Percentiles rank a stretch among this genome's conserved stretches.
Conservation (phyloP, 2,329 filamentous ascomycete species). For the Parastagonospora nodorum region DNA sequence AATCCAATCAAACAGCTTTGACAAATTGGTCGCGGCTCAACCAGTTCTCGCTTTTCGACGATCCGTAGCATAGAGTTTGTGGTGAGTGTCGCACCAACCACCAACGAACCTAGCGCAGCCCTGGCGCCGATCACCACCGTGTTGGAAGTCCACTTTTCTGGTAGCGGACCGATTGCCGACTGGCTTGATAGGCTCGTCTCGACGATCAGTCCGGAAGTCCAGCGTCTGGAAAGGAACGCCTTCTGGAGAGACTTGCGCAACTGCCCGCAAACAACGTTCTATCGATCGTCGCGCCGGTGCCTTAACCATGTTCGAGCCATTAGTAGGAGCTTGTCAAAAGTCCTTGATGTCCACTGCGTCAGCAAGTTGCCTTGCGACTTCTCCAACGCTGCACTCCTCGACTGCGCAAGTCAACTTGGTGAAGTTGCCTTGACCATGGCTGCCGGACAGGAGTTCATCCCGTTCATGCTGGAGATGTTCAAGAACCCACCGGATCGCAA, state of each 20-base stretch:
- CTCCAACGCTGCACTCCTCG: background rate
- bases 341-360: background rate
- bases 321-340: too few species aligned
- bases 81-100: background rate
- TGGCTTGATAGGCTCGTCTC: background rate
- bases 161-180: background rate
- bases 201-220: background rate
- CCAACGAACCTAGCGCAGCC: background rate
- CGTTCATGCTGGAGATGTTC: slow-evolving; percentile 21
- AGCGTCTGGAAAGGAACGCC: background rate
- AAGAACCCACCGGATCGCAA: slow-evolving; percentile 29
- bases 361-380: background rate
- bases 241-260: background rate
- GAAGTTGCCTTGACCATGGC: background rate
- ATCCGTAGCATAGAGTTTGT: background rate
- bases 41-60: background rate
- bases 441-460: slow-evolving; percentile 13
- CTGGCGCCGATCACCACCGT: background rate
- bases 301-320: too few species aligned
- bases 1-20: too few species aligned
- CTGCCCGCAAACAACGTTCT: background rate
- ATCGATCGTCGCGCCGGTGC: background rate
- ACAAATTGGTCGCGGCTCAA: background rate
- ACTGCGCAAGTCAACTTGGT: background rate
- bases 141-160: background rate